These are phyloP conservation scores for Ceratobasidium sp. DNA, from an alignment of 1,284 basidiomycete genomes.

Conservation along the genomic window DNA sequence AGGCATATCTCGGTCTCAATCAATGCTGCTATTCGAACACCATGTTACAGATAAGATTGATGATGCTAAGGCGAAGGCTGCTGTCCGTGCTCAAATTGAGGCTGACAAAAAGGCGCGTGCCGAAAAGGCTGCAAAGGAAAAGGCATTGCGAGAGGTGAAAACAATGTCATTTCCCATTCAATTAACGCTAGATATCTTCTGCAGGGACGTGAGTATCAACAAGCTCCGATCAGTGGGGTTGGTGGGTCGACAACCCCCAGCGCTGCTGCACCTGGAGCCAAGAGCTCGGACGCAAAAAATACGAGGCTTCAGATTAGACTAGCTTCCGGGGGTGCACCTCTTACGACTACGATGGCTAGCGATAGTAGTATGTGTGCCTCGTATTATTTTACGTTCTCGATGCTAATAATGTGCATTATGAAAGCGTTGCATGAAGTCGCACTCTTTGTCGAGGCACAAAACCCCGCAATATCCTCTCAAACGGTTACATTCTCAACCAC, in stretches of 20 bases:
- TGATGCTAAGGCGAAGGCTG: constrained; percentile 81
- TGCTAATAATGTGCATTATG: not conserved
- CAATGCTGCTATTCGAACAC: constrained; percentile 15
- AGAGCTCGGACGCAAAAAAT: constrained; percentile 78
- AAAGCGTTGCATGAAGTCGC: constrained; percentile 81
- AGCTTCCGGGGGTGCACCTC: constrained; percentile 76
- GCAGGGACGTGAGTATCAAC: constrained; percentile 43
- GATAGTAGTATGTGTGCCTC: constrained; percentile 67
- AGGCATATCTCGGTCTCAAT: constrained; percentile 27
- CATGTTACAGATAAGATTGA: constrained; percentile 76
- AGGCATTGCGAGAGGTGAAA: constrained; percentile 81
- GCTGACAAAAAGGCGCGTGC: constrained; percentile 89
- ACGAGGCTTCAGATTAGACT: constrained; percentile 83
- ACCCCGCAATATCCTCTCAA: constrained; percentile 70
- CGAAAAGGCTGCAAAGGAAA: constrained; percentile 85
- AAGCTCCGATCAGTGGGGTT: constrained; percentile 48
- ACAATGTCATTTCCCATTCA: constrained; percentile 41
- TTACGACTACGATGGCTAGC: constrained; percentile 79
- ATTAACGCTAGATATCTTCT: constrained; percentile 48
- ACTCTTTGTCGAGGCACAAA: constrained; percentile 83
- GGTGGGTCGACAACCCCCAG: constrained; percentile 49
- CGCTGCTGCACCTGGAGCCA: constrained; percentile 53
- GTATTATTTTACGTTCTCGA: not conserved
- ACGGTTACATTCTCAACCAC: constrained; percentile 76
- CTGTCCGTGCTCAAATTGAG: constrained; percentile 91